These are phyloP conservation scores for Pulveroboletus sp. DNA, from an alignment of 768 basidiomycete species.

Conservation along the genomic window DNA sequence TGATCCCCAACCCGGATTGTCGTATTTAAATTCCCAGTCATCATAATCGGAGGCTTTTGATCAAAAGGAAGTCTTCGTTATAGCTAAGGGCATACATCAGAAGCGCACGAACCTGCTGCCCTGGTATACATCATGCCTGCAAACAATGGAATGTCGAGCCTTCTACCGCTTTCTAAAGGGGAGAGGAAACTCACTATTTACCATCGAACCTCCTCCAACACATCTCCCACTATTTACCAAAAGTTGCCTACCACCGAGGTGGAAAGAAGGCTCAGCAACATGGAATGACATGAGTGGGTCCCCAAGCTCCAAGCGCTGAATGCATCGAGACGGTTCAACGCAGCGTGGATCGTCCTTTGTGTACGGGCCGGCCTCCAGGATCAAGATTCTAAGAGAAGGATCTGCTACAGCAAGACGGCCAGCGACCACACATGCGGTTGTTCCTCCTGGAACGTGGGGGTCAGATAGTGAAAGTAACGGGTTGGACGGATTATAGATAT, in stretches of 20 bases:
- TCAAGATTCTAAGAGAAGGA: slow-evolving; percentile 21
- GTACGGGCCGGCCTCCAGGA: slow-evolving; percentile 29
- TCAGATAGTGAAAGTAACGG: neutral
- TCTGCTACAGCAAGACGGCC: slow-evolving; percentile 27
- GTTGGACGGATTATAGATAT: no score
- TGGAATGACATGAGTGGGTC: slow-evolving; percentile 19
- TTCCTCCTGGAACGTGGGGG: slow-evolving; percentile 27
- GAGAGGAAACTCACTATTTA: slow-evolving; percentile 46
- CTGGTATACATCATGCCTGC: slow-evolving; percentile 53
- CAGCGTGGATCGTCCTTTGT: slow-evolving; percentile 22
- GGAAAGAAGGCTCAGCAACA: slow-evolving; percentile 13
- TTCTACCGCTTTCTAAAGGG: neutral
- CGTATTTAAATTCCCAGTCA: slow-evolving; percentile 22
- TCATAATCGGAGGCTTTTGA: slow-evolving; percentile 49
- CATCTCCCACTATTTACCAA: slow-evolving; percentile 24
- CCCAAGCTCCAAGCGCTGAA: slow-evolving; percentile 13
- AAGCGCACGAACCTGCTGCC: slow-evolving; percentile 33
- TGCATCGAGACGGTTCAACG: slow-evolving; percentile 22
- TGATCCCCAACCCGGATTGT: slow-evolving; percentile 25
- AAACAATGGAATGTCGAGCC: neutral
- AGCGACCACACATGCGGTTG: slow-evolving; percentile 33
- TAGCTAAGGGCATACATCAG: neutral
- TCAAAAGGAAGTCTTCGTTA: neutral
- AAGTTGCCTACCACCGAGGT: slow-evolving; percentile 12
- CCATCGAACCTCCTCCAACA: slow-evolving; percentile 32